Conservation (phyloP, 2,329 filamentous ascomycete species). For the Pseudopyricularia cyperi region DNA sequence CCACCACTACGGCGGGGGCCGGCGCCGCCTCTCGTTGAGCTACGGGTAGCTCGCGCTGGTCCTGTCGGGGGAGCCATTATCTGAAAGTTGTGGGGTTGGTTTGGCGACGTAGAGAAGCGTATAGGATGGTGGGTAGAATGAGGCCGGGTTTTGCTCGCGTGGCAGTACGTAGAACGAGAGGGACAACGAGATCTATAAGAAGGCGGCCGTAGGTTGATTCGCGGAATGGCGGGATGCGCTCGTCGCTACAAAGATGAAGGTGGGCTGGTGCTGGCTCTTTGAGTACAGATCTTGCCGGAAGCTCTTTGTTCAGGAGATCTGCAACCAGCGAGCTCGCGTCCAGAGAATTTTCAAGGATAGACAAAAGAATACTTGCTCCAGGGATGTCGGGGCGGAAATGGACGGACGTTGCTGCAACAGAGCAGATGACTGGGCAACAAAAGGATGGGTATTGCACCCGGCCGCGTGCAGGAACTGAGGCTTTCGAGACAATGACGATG, state of each 20-base stretch:
- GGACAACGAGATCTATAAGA: neutral
- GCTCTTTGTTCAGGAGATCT: neutral
- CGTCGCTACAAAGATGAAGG: neutral
- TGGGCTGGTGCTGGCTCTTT: neutral
- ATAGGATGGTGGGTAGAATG: neutral
- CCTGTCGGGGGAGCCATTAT: constrained; percentile 12
- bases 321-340: neutral
- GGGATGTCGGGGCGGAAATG: neutral
- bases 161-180: neutral
- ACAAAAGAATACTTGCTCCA: neutral
- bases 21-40: constrained; percentile 27
- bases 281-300: neutral
- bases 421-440: neutral
- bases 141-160: no score
- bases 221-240: neutral
- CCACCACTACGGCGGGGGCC: constrained; percentile 30
- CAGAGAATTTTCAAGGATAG: neutral
- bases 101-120: neutral
- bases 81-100: neutral
- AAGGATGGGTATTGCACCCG: neutral
- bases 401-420: neutral
- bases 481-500: neutral
- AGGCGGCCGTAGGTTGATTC: neutral
- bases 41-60: constrained; percentile 10
- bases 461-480: neutral